A percentile compares a stretch with the other conserved stretches of the same genome.
Conservation (phyloP, 164 flowering plant genomes). For the Tinospora cordifolia region DNA sequence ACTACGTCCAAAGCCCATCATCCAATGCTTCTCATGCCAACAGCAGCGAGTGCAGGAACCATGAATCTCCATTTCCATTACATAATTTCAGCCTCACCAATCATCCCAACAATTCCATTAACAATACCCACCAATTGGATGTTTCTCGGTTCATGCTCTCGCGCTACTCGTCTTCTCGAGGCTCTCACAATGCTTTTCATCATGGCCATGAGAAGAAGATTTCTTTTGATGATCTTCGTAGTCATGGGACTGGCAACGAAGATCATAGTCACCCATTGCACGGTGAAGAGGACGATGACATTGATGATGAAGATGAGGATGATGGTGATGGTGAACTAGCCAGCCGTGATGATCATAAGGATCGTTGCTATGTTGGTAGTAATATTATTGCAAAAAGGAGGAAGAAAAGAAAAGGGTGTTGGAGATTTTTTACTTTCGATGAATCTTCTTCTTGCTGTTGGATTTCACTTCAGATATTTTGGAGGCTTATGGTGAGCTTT, state of each 20-base stretch:
- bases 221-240: conserved; percentile 14
- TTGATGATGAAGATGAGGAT: conserved; percentile 10
- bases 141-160: conserved; percentile 32
- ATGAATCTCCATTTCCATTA: conserved; percentile 23
- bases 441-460: conserved; percentile 40
- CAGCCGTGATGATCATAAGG: conserved; percentile 6
- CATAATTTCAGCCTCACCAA: conserved; percentile 7
- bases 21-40: conserved; percentile 47
- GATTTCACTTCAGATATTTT: conserved; percentile 52
- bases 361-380: conserved; percentile 18
- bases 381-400: neutral
- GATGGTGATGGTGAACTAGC: conserved; percentile 13
- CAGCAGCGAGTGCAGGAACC: conserved; percentile 22
- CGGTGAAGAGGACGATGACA: conserved; percentile 14
- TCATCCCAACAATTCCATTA: conserved; percentile 1
- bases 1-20: conserved; percentile 89
- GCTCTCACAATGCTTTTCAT: conserved; percentile 43
- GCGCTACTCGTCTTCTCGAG: conserved; percentile 63
- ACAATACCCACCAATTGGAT: conserved; percentile 7
- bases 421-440: conserved; percentile 38
- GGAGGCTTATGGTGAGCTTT: conserved; percentile 61
- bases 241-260: neutral
- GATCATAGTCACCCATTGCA: neutral
- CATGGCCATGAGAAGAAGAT: conserved; percentile 35
- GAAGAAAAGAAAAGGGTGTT: conserved; percentile 24